These are phyloP conservation scores for Zymoseptoria brevis DNA, from an alignment of 2,329 filamentous ascomycete genomes.

Conservation along the genomic window DNA sequence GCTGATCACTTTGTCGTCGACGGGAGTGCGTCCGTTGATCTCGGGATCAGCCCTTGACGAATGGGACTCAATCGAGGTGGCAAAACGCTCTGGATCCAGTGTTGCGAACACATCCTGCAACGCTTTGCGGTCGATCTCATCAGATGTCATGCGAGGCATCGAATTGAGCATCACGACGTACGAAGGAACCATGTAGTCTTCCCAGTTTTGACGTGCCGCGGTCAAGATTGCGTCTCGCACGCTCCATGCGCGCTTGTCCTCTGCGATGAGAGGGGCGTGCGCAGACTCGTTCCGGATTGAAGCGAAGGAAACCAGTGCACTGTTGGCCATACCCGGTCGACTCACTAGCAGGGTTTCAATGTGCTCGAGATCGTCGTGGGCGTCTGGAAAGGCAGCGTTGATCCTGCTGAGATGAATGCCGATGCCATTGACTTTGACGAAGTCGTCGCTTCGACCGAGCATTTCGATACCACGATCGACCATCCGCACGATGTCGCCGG, in stretches of 20 bases:
- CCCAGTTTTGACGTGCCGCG: slow-evolving; percentile 5
- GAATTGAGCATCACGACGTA: slow-evolving; percentile 7
- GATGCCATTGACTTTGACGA: slow-evolving; percentile 14
- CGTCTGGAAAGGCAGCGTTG: slow-evolving; percentile 31
- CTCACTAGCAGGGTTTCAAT: slow-evolving; percentile 9
- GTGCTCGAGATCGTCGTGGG: slow-evolving; percentile 7
- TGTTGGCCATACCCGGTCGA: slow-evolving; percentile 3
- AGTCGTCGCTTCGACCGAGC: slow-evolving; percentile 14
- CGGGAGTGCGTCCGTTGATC: not conserved
- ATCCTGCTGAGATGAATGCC: slow-evolving; percentile 15
- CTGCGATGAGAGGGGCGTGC: slow-evolving; percentile 1
- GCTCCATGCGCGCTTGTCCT: not conserved
- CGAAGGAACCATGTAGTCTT: slow-evolving; percentile 10
- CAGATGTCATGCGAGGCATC: slow-evolving; percentile 8
- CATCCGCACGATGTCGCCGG: slow-evolving; percentile 15
- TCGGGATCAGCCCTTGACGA: not conserved
- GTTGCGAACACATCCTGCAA: slow-evolving; percentile 8
- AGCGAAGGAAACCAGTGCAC: slow-evolving; percentile 9
- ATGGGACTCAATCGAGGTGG: not conserved
- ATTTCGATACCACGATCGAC: slow-evolving; percentile 12
- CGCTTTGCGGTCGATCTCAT: slow-evolving; percentile 8
- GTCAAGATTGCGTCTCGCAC: slow-evolving; percentile 1
- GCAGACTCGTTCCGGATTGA: slow-evolving; percentile 1
- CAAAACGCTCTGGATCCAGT: not conserved
- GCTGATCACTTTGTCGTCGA: not conserved